Evolutionary conservation across 768 basidiomycete species (phyloP), one percentile per base, ranked within the genome.

Genomic region (Calocybe cyanea): DNA sequence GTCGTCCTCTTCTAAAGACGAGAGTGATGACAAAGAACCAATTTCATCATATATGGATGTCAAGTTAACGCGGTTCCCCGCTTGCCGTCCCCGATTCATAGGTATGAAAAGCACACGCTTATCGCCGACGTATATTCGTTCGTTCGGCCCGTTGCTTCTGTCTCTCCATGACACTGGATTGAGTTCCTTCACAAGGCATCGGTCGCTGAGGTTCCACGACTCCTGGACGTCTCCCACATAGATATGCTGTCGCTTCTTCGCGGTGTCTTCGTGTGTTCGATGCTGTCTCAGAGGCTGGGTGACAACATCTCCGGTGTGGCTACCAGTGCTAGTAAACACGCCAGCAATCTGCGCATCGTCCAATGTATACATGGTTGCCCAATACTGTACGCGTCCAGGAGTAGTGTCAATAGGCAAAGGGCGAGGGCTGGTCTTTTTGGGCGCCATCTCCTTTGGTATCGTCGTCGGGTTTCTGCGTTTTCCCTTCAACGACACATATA

Each of bases 141-240:
- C 45, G 19, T 52, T 46, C 2, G 43, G 43, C 1, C 50, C 41
- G 15, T 50, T 52, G 18, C 25, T 49, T 40, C 25, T 41, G 2
- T 50, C 43, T 19, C 47, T 23, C 49, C 43, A 48, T 18, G 45
- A 37, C 1, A 55, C 24, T 11, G 54, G 54, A 7, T 52, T 34
- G 18, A 51, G 14, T 7, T 57, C 54, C 34, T 39, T 49, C 24
- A 55, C 19, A 2, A 38, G 17, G 17, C 21, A 43, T 13, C 9
- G 18, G 1, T 51, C 50, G 4, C 57, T 53, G n/a, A 57, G 30
- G 15, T 51, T 58, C 68, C 68, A 69, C 7, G 51, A 57, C 9
- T 57, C 54, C 35, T 68, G 66, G 10, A 61, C 42, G 0, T 53
- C 52, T 28, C 68, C 68, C 6, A 67, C 48, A 30, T 62, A 68